Conservation (phyloP, 2,329 filamentous ascomycete genomes). For the Fusarium domesticum region DNA sequence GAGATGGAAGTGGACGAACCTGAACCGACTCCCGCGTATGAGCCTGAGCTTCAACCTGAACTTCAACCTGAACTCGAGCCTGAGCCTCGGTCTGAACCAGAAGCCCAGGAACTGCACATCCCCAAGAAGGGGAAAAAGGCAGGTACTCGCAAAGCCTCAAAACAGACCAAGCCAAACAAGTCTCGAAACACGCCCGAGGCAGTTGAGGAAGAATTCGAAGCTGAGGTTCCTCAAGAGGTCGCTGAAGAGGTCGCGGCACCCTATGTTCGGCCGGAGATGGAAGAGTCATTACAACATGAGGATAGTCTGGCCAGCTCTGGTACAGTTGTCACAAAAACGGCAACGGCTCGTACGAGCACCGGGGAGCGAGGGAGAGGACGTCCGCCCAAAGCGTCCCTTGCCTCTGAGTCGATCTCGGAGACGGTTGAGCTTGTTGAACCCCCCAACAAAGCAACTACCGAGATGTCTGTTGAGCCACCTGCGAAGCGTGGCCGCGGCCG, state of each 20-base stretch:
- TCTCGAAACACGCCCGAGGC: slow-evolving; percentile 23
- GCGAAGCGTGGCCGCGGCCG: slow-evolving; percentile 32
- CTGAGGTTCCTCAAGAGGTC: too few species aligned
- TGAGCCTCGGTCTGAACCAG: background rate
- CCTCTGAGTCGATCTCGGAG: slow-evolving; percentile 26
- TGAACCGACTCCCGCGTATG: slow-evolving; percentile 2
- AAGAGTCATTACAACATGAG: slow-evolving; percentile 32
- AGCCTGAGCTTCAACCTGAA: slow-evolving; percentile 4
- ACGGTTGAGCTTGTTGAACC: slow-evolving; percentile 24
- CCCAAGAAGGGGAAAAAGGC: slow-evolving; percentile 56
- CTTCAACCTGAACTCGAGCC: slow-evolving; percentile 9
- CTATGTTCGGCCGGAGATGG: slow-evolving; percentile 21
- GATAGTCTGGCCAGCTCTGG: slow-evolving; percentile 42
- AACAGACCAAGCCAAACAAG: slow-evolving; percentile 49
- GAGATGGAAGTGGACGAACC: slow-evolving; percentile 43
- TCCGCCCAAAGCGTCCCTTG: slow-evolving; percentile 31
- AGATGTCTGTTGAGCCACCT: slow-evolving; percentile 15
- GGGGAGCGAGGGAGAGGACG: slow-evolving; percentile 30
- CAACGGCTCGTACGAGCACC: slow-evolving; percentile 13
- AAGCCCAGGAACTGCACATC: slow-evolving; percentile 39
- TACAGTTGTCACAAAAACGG: slow-evolving; percentile 40
- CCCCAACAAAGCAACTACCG: slow-evolving; percentile 8
- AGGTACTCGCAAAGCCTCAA: slow-evolving; percentile 50
- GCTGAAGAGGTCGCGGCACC: slow-evolving; percentile 10
- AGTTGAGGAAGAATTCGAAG: slow-evolving; percentile 4